A percentile compares a stretch with the other conserved stretches of the same genome.
Conservation (phyloP, 306 rosid species). For the Begonia fuchsioides region DNA sequence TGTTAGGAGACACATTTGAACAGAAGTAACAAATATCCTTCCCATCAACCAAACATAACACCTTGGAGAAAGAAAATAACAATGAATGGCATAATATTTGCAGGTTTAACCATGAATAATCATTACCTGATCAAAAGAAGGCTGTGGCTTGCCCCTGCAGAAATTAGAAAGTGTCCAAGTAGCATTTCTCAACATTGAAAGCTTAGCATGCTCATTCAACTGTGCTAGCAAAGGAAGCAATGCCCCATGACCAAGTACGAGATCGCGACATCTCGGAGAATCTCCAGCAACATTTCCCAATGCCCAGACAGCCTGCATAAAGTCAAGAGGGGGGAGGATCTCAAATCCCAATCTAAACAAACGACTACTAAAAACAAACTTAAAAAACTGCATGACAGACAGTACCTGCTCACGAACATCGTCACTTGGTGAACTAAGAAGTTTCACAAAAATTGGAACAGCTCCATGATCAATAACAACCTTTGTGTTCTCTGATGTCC, state of each 20-base stretch:
- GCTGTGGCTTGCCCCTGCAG: slow-evolving; percentile 98
- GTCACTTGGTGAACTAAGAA: slow-evolving; percentile 73
- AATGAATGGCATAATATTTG: background rate
- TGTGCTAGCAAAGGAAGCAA: slow-evolving; percentile 65
- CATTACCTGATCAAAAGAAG: slow-evolving; percentile 78
- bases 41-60: background rate
- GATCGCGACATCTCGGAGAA: slow-evolving; percentile 88
- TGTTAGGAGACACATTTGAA: background rate
- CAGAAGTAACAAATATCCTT: background rate
- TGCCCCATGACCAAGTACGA: slow-evolving; percentile 71
- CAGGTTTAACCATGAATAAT: background rate
- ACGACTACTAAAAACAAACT: background rate
- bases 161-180: slow-evolving; percentile 93
- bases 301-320: slow-evolving; percentile 81
- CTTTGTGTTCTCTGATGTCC: slow-evolving; percentile 85
- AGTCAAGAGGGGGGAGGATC: slow-evolving; percentile 6
- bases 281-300: slow-evolving; percentile 96
- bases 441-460: slow-evolving; percentile 75
- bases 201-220: slow-evolving; percentile 79
- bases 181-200: slow-evolving; percentile 90
- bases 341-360: background rate
- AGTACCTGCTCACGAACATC: slow-evolving; percentile 94
- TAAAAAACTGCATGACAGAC: background rate
- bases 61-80: background rate
- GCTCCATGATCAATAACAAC: slow-evolving; percentile 85